Evolutionary conservation across 331 rosid genomes (phyloP), one percentile per base, ranked within the genome.

Genomic region (Ulmus americana): DNA sequence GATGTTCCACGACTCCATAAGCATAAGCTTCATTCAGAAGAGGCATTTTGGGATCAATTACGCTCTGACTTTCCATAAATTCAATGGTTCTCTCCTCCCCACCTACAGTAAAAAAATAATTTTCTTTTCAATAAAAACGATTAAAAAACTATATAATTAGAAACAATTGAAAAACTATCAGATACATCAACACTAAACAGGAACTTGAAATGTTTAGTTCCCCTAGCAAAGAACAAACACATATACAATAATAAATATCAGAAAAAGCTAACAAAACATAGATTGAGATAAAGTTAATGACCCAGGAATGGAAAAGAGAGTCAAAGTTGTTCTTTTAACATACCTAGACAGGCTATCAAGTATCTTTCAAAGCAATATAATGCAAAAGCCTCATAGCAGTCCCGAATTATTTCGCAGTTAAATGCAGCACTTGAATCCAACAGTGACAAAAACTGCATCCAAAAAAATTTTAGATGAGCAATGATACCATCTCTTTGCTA

Each of bases 351-450:
- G 65, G 95, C 97, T 72, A 90, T 94, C 79, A 94, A 77, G 76
- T 94, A 94, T 85, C 99, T 82, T 79, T 84, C 97, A 71, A 94
- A 94, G 83, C 99, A 94, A 80, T 94, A 94, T 68, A 94, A 76
- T 13, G 99, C 99, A 84, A 94, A 94, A 42, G 99, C 97, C 81
- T 94, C 99, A n/a, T 94, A 94, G 80, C 97, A 94, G 72, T 94
- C 99, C 69, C 99, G 84, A 59, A 94, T 84, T 61, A 86, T 74
- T 87, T 90, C 97, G 69, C 88, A 90, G 73, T 94, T 85, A 77
- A 94, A 94, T 65, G 99, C 99, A n/a, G 86, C 95, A 76, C 79
- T 68, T 72, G 99, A 81, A 83, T 90, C 85, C 81, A 94, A 71
- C 70, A 90, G 84, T 48, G 97, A 94, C 70, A 94, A 76, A 79